Conservation (phyloP, 768 basidiomycete species). For the Hygrophorus pudorinus region DNA sequence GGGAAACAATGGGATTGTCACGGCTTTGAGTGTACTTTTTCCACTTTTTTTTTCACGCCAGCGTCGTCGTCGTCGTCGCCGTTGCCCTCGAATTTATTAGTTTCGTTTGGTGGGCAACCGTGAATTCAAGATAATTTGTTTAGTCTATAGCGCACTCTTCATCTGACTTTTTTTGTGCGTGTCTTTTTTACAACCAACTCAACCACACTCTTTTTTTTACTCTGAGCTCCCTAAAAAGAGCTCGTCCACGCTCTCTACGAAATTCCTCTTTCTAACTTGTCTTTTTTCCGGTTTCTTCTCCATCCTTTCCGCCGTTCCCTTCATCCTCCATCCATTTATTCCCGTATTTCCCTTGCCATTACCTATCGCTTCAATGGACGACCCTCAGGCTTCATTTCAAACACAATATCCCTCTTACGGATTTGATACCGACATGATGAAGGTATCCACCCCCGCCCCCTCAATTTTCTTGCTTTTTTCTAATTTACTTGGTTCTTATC, state of each 20-base stretch:
- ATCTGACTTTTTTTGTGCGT: conserved; percentile 19
- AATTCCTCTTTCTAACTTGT: conserved; percentile 35
- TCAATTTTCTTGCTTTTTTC: conserved; percentile 1
- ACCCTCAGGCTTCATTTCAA: conserved; percentile 62
- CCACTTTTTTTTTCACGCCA: conserved; percentile 5
- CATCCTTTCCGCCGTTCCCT: conserved; percentile 47
- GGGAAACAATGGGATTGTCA: background rate
- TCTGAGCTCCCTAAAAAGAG: conserved; percentile 23
- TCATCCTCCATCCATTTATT: no score
- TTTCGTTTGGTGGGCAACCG: conserved; percentile 13
- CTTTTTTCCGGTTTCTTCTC: conserved; percentile 37
- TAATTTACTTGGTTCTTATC: conserved; percentile 7
- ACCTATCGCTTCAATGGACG: conserved; percentile 48
- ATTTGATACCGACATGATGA: conserved; percentile 90
- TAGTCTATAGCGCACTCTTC: conserved; percentile 14
- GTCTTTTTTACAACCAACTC: conserved; percentile 15
- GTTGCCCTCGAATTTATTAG: conserved; percentile 9
- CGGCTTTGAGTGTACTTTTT: background rate
- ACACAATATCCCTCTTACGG: conserved; percentile 60
- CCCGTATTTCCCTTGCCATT: conserved; percentile 26
- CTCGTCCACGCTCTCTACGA: conserved; percentile 43
- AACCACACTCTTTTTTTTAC: conserved; percentile 36
- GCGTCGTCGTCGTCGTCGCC: conserved; percentile 3
- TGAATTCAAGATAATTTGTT: conserved; percentile 10
- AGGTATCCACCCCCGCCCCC: no score